Evolutionary conservation across 2,329 filamentous ascomycete genomes (phyloP), one percentile per base, ranked within the genome.

Genomic region (Arthrinium puccinioides): DNA sequence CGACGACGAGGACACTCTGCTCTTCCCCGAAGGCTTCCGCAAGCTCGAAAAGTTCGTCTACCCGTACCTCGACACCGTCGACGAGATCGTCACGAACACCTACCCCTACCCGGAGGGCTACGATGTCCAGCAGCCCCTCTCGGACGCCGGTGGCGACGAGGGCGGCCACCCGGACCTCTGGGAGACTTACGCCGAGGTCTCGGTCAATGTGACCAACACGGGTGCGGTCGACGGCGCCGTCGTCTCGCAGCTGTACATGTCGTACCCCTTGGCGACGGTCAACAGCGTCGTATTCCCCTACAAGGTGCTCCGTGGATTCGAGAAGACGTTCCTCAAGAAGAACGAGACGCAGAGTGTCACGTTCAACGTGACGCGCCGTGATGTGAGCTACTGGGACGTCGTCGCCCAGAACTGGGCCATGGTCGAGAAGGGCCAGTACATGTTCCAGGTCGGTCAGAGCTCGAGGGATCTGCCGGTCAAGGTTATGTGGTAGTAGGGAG

Each of bases 381-480:
- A 87, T 52, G 39, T 87, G 38, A 86, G 82, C 46, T 81, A 84
- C 31, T 87, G 84, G 84, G 81, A 84, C 52, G 71, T 76, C 0
- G 57, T 63, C 6, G 54, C 62, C 27, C 82, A 86, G 61, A 85
- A 87, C 46, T 88, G 84, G 84, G 69, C 77, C 2, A 66, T 80
- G 57, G 69, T 74, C 2, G 57, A 54, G 2, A 61, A 68, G n/a
- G 64, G 64, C 2, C 50, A 52, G 27, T 67, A 67, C 32, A 62
- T 46, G 16, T 55, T 70, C 34, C 46, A 48, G 21, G 57, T 69
- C 13, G 66, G 66, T 3, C 44, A 44, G 18, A 60, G 57, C 31
- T 60, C 56, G 19, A 50, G 52, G 26, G 47, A 56, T 33, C 28
- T 56, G 13, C 35, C 26, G 26, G 26, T 30, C 8, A 37, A 29